A percentile compares a stretch with the other conserved stretches of the same genome.
Conservation (phyloP, 1,284 basidiomycete species). For the Cryptococcus sp. region DNA sequence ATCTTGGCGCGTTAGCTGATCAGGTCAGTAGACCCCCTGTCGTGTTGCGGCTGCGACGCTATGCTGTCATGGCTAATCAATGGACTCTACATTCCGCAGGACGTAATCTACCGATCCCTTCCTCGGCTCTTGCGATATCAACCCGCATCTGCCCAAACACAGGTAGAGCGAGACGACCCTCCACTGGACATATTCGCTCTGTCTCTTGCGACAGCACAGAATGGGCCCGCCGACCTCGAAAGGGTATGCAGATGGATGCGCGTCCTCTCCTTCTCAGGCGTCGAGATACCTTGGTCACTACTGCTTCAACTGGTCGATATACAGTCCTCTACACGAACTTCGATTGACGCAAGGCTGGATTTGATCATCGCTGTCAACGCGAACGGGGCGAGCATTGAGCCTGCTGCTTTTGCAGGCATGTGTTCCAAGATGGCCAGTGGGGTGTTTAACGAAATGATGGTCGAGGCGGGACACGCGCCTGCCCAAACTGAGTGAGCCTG, state of each 20-base stretch:
- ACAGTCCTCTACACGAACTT: not conserved
- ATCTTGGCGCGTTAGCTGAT: conserved; percentile 29
- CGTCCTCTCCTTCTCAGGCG: conserved; percentile 66
- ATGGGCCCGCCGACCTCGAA: conserved; percentile 57
- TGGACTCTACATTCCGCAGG: conserved; percentile 14
- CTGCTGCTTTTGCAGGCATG: conserved; percentile 24
- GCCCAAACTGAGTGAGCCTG: conserved; percentile 9
- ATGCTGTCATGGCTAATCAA: not conserved
- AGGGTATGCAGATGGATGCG: conserved; percentile 66
- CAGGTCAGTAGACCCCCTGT: conserved; percentile 16
- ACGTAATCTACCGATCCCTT: conserved; percentile 55
- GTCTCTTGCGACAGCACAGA: conserved; percentile 57
- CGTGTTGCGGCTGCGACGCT: not conserved
- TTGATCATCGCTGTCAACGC: conserved; percentile 35
- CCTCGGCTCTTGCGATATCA: conserved; percentile 59
- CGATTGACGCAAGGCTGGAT: conserved; percentile 29
- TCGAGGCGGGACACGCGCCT: not conserved
- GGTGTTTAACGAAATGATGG: conserved; percentile 13
- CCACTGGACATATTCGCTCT: conserved; percentile 61
- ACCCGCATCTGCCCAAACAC: conserved; percentile 20
- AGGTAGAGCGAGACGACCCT: conserved; percentile 16
- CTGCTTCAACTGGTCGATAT: conserved; percentile 27
- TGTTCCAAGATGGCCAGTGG: conserved; percentile 24
- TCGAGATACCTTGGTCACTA: conserved; percentile 61
- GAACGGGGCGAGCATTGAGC: conserved; percentile 29